Base-by-base conservation (phyloP, 495 filamentous ascomycete species). In the Aspergillus indologenus region DNA sequence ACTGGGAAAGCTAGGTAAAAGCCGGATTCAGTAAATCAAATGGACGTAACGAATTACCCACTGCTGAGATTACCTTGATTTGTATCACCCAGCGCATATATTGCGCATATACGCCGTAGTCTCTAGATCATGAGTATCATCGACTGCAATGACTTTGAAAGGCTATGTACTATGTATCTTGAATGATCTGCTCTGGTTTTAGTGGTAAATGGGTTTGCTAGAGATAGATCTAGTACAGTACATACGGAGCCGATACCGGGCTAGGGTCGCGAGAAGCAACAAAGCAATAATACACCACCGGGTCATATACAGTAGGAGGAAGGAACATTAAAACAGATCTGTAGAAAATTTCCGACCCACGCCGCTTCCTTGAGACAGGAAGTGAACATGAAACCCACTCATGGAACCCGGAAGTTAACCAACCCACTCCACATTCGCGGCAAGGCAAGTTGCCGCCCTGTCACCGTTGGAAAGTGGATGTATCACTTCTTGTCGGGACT, bases 391-490 rank as follows among this genome's bases (percentile, higher is more conserved):
- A 61, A 56, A 42, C 21, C 22, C 48, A 24, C 49, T 59, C 45
- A 56, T 19, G 48, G 61, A 50, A 20, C 56, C 53, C 21, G 52
- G 53, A 56, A 50, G 53, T 17, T 55, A 52, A 52, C n/a, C n/a
- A 59, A 45, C n/a, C n/a, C 63, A 53, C 60, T 49, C 47, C 47
- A 19, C 51, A 58, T 51, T 53, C 52, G 59, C 40, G 53, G 51
- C 52, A 57, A 45, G 54, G 42, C 24, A 43, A 40, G 55, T 59
- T 61, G 58, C 46, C 55, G 58, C 55, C 58, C 49, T 53, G 50
- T 60, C 63, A 56, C 58, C 45, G 56, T 61, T 59, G 53, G 59
- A 50, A 44, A 40, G 51, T 64, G 62, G 62, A 65, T 65, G 62
- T 53, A 61, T 65, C 58, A 61, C 29, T 8, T 54, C 47, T 52